Conservation (phyloP, 202 grass and related monocot genomes). For the Setaria viridis region DNA sequence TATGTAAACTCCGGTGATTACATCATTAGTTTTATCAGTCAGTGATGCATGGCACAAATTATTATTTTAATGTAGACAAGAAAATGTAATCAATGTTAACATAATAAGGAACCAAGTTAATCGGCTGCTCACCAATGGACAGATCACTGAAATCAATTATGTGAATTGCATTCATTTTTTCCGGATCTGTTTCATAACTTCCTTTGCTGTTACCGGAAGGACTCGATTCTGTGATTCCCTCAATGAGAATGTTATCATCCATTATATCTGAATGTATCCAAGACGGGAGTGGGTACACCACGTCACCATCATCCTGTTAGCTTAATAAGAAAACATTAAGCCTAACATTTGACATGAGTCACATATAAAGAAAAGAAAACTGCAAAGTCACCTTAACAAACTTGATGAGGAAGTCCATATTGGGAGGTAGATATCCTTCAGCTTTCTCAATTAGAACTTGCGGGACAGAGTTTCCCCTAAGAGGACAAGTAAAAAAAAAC, state of each 20-base stretch:
- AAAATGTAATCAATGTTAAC: slow-evolving; percentile 12
- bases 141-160: slow-evolving; percentile 98
- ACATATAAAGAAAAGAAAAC: slow-evolving; percentile 28
- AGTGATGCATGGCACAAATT: neutral
- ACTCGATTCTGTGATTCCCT: slow-evolving; percentile 41
- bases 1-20: neutral
- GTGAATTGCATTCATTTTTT: slow-evolving; percentile 70
- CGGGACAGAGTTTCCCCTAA: slow-evolving; percentile 81
- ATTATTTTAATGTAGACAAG: slow-evolving; percentile 5
- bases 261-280: slow-evolving; percentile 99
- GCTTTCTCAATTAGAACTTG: slow-evolving; percentile 73
- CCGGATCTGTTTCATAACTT: slow-evolving; percentile 36
- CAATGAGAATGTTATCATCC: slow-evolving; percentile 95
- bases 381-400: slow-evolving; percentile 70
- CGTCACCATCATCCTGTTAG: slow-evolving; percentile 67
- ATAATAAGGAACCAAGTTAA: slow-evolving; percentile 33
- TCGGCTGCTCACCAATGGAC: slow-evolving; percentile 69
- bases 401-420: slow-evolving; percentile 63
- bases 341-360: slow-evolving; percentile 19
- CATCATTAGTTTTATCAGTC: slow-evolving; percentile 32
- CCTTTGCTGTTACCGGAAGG: slow-evolving; percentile 43
- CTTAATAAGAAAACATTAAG: slow-evolving; percentile 46
- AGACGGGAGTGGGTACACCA: slow-evolving; percentile 56
- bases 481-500: slow-evolving; percentile 26
- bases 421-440: slow-evolving; percentile 82